A percentile compares a stretch with the other conserved stretches of the same genome.
Conservation (phyloP, 139 green algal genomes). For the Astrephomene gubernaculifera region DNA sequence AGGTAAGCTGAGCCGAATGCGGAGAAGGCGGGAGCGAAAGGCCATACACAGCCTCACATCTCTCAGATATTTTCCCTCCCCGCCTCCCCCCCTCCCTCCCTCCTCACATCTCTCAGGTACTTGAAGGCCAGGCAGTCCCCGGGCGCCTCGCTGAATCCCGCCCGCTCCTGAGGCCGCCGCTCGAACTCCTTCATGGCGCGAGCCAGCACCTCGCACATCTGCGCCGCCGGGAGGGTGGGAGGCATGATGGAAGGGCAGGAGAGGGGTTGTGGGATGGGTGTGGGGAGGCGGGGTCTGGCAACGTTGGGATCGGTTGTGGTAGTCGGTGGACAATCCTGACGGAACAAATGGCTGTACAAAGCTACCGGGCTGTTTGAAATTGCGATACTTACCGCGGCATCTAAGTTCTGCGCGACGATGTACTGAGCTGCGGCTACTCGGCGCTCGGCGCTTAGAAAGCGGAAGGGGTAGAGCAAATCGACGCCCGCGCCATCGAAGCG, state of each 20-base stretch:
- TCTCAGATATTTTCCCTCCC: no score
- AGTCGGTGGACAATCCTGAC: no score
- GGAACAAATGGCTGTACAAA: no score
- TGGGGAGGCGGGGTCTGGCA: background rate
- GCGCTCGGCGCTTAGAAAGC: slow-evolving; percentile 68
- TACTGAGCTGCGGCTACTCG: slow-evolving; percentile 63
- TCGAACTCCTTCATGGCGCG: slow-evolving; percentile 86
- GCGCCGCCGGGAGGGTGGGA: background rate
- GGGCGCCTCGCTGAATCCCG: slow-evolving; percentile 74
- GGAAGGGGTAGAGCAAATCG: slow-evolving; percentile 76
- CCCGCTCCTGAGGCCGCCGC: slow-evolving; percentile 58
- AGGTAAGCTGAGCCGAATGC: background rate
- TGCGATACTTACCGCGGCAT: slow-evolving; percentile 56
- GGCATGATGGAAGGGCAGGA: background rate
- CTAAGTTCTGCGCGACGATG: slow-evolving; percentile 64
- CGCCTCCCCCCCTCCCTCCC: background rate
- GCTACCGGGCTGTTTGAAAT: no score
- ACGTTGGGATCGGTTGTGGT: no score
- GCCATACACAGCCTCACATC: background rate
- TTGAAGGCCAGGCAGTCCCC: slow-evolving; percentile 89
- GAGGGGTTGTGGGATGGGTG: no score
- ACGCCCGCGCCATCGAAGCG: slow-evolving; percentile 69
- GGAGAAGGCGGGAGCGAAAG: background rate
- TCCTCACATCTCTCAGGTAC: slow-evolving; percentile 80
- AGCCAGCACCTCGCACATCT: slow-evolving; percentile 70